Conservation (phyloP, 768 basidiomycete genomes). For the Erythrobasidium yunnanense region DNA sequence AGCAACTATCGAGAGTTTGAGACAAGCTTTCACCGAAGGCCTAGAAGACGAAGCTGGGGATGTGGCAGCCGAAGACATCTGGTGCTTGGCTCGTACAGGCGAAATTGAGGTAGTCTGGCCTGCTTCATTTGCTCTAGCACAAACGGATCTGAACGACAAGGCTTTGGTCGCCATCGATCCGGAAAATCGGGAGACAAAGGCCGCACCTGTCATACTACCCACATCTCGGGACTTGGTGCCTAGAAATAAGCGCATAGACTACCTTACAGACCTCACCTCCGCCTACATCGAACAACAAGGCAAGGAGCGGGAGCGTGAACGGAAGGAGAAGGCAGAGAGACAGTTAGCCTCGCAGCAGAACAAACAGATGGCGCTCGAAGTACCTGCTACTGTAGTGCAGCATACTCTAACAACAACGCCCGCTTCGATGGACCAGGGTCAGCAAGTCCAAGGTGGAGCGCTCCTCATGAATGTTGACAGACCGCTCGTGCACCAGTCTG, state of each 20-base stretch:
- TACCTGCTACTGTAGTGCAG: no score
- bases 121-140: conserved; percentile 1
- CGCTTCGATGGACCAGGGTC: no score
- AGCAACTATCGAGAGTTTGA: background rate
- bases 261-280: conserved; percentile 38
- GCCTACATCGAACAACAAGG: conserved; percentile 64
- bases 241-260: background rate
- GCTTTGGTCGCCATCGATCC: no score
- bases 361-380: no score
- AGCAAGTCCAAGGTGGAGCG: no score
- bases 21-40: background rate
- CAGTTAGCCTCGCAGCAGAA: conserved; percentile 42
- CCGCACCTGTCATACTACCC: no score
- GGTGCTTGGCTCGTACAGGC: background rate
- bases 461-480: no score
- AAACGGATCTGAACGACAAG: no score
- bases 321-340: conserved; percentile 56
- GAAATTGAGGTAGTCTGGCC: conserved; percentile 24
- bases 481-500: no score
- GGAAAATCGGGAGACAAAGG: no score
- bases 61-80: background rate
- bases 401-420: no score
- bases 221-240: background rate
- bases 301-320: conserved; percentile 63
- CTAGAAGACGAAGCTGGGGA: background rate